Evolutionary conservation across 2,329 filamentous ascomycete species (phyloP).

Genomic region (Pseudocercospora cruenta): DNA sequence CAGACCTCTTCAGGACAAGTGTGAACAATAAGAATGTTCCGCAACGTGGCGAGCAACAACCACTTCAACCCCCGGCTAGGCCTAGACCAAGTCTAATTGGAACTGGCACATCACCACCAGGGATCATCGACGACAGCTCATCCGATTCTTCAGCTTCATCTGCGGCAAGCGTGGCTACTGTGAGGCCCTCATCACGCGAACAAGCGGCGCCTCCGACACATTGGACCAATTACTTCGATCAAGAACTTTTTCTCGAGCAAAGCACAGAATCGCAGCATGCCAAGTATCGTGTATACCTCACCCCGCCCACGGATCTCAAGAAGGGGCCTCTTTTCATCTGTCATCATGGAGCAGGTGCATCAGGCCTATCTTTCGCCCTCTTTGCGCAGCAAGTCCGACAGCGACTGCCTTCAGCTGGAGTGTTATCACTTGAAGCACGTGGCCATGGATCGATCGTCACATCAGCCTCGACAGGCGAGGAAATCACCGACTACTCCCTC

Average conservation of each 20-base stretch:
- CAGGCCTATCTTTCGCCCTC: conserved; percentile 86
- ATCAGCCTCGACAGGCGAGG: conserved; percentile 39
- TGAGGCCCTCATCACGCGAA: conserved; percentile 39
- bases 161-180: conserved; percentile 73
- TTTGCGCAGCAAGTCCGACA: conserved; percentile 77
- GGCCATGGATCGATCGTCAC: conserved; percentile 78
- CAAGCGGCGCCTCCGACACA: conserved; percentile 65
- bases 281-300: conserved; percentile 84
- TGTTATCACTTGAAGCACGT: conserved; percentile 83
- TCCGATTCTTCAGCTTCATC: conserved; percentile 80
- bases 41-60: background rate
- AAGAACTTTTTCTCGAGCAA: conserved; percentile 74
- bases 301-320: conserved; percentile 64
- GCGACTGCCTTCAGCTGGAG: conserved; percentile 75
- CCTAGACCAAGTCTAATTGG: conserved; percentile 28
- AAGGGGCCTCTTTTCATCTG: conserved; percentile 84
- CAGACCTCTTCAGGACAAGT: conserved; percentile 33
- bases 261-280: conserved; percentile 52
- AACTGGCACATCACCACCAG: conserved; percentile 21
- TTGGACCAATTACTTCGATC: conserved; percentile 90
- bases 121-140: conserved; percentile 22
- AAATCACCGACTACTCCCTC: conserved; percentile 69
- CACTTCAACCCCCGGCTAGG: conserved; percentile 13
- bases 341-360: conserved; percentile 94
- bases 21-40: conserved; percentile 15